These are phyloP conservation scores for Syncephalastrum monosporum DNA, from an alignment of 371 early-diverging fungal species.

Conservation along the genomic window DNA sequence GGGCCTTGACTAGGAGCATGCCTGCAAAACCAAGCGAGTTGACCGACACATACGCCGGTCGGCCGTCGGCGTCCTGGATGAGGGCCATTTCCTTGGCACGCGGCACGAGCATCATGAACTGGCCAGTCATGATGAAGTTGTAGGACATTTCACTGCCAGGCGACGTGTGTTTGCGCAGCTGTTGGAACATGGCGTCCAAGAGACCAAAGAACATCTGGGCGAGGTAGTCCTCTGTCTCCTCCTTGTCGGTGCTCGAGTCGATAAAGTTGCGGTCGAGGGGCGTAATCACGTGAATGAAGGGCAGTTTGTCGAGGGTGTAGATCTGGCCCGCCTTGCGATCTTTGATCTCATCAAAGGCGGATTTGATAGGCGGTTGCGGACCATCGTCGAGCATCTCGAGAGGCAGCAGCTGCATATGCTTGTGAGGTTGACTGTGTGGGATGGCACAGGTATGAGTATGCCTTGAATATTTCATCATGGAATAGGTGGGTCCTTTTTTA, in stretches of 20 bases:
- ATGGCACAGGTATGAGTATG: too few relatives aligned
- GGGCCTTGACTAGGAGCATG: conserved; percentile 55
- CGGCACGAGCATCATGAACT: conserved; percentile 76
- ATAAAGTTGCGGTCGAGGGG: conserved; percentile 36
- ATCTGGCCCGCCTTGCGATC: conserved; percentile 50
- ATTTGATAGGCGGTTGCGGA: conserved; percentile 54
- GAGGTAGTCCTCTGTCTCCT: conserved; percentile 38
- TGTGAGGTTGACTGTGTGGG: conserved; percentile 59
- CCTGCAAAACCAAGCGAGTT: conserved; percentile 79
- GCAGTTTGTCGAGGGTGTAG: conserved; percentile 40
- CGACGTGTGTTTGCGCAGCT: conserved; percentile 35
- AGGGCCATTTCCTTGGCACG: conserved; percentile 47
- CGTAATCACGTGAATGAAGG: conserved; percentile 46
- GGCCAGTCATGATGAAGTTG: conserved; percentile 66
- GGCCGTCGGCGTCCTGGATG: conserved; percentile 20
- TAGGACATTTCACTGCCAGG: conserved; percentile 40
- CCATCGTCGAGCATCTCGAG: conserved; percentile 18
- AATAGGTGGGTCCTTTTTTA: conserved; percentile 12
- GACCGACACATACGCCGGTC: conserved; percentile 38
- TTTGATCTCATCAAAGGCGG: conserved; percentile 39
- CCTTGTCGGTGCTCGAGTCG: conserved; percentile 18
- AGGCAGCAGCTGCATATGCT: conserved; percentile 74
- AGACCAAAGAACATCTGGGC: conserved; percentile 50
- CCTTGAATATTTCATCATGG: not conserved
- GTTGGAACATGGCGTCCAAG: conserved; percentile 51